Evolutionary conservation across 2,329 filamentous ascomycete genomes (phyloP), one percentile per base, ranked within the genome.

Genomic region (Claviceps citrina): DNA sequence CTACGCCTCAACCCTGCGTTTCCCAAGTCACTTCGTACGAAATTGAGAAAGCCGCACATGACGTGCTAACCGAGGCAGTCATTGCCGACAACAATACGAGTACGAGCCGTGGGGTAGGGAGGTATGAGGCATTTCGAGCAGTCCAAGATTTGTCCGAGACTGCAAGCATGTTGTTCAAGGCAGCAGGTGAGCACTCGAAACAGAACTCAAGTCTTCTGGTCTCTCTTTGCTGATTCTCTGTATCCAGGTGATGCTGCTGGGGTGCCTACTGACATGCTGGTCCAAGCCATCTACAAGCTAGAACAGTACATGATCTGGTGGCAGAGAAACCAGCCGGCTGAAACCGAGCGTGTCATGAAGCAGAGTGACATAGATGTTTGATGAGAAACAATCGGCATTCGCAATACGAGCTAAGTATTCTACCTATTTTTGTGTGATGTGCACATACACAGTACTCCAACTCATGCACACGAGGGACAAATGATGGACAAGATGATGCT

Each of bases 281-380:
- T 60, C 3, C 49, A 54, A 20, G 59, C 59, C 20, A 56, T 64
- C 7, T 61, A 62, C 44, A 61, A 57, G 53, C 44, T 63, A 25
- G 62, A 64, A 39, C 52, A 53, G 15, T 49, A 49, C 8, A 53
- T 64, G n/a, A 41, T 56, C 1, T 39, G 42, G 16, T 62, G 58
- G 60, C 60, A 62, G 36, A 50, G 41, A 24, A 44, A 40, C 12
- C 36, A 27, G 31, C n/a, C 30, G 4, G 27, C 9, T n/a, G 31
- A 39, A 39, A 27, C 20, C 15, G 20, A 34, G 18, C 24, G 22
- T 25, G 18, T 26, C 4, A 39, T 12, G 2, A n/a, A 9, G 13
- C 5, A 22, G 24, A 28, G 24, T 10, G 5, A 19, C 16, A 4
- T 5, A 12, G 15, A 16, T 16, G 13, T 25, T 26, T 7, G n/a